Conservation (phyloP, 352 stramenopile species). For the Phytophthora parvispora region DNA sequence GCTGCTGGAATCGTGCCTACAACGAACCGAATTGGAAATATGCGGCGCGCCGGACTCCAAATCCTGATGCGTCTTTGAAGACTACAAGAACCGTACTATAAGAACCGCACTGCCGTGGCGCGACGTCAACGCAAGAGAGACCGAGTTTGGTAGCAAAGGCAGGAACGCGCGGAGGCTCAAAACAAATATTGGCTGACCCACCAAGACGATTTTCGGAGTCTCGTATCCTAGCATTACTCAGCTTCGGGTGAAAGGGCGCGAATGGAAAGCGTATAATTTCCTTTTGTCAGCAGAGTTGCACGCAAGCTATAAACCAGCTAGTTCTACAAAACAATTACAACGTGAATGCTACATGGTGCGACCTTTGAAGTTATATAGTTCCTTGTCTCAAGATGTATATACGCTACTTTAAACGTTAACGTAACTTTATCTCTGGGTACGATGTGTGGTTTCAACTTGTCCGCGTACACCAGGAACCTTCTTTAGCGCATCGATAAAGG, state of each 20-base stretch:
- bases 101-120: background rate
- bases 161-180: background rate
- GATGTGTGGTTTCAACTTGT: background rate
- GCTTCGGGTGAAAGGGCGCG: background rate
- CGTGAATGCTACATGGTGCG: background rate
- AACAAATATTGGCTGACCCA: background rate
- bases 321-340: background rate
- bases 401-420: background rate
- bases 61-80: background rate
- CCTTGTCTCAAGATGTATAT: background rate
- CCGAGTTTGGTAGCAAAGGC: background rate
- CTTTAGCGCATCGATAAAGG: background rate
- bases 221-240: background rate
- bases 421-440: background rate
- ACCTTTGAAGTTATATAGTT: background rate
- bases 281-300: background rate
- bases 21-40: background rate
- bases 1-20: background rate
- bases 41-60: background rate
- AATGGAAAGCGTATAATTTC: background rate
- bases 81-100: background rate
- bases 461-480: background rate
- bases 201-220: background rate
- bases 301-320: background rate
- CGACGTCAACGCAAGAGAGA: background rate